Conservation (phyloP, 352 stramenopile species). For the Thraustotheca clavata region DNA sequence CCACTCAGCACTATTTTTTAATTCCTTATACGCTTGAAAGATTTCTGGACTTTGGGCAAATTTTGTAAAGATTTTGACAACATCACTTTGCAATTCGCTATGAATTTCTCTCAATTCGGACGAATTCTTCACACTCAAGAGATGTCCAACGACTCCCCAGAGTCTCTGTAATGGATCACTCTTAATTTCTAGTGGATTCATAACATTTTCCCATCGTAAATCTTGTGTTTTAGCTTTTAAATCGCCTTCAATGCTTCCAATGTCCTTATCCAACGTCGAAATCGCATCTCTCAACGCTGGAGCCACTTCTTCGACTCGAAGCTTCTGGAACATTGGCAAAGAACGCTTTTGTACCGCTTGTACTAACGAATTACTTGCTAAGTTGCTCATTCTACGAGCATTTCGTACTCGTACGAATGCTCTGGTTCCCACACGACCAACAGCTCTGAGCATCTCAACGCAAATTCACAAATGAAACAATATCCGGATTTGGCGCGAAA, state of each 20-base stretch:
- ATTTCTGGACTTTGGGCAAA: slow-evolving; percentile 89
- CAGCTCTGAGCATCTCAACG: too few species aligned
- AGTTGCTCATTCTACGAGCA: too few species aligned
- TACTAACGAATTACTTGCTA: slow-evolving; percentile 38
- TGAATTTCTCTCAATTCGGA: slow-evolving; percentile 91
- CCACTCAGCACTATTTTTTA: slow-evolving; percentile 66
- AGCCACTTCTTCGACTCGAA: slow-evolving; percentile 52
- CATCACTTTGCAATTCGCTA: slow-evolving; percentile 87
- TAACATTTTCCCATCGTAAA: slow-evolving; percentile 76
- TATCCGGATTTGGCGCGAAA: too few species aligned
- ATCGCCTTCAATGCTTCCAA: slow-evolving; percentile 38
- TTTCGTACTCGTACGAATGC: too few species aligned
- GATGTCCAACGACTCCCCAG: slow-evolving; percentile 94
- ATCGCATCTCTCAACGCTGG: slow-evolving; percentile 48
- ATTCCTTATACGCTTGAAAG: slow-evolving; percentile 81
- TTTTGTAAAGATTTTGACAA: slow-evolving; percentile 90
- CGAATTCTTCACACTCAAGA: slow-evolving; percentile 96
- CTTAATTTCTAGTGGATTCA: slow-evolving; percentile 90
- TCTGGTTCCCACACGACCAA: too few species aligned
- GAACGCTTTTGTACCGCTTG: slow-evolving; percentile 44
- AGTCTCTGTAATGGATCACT: slow-evolving; percentile 86
- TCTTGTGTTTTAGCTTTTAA: slow-evolving; percentile 24
- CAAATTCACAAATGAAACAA: too few species aligned
- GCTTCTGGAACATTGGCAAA: slow-evolving; percentile 57
- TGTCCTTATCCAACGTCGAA: slow-evolving; percentile 37